Evolutionary conservation across 106 monocot species (phyloP), one percentile per base, ranked within the genome.

Genomic region (Chionographis japonica): DNA sequence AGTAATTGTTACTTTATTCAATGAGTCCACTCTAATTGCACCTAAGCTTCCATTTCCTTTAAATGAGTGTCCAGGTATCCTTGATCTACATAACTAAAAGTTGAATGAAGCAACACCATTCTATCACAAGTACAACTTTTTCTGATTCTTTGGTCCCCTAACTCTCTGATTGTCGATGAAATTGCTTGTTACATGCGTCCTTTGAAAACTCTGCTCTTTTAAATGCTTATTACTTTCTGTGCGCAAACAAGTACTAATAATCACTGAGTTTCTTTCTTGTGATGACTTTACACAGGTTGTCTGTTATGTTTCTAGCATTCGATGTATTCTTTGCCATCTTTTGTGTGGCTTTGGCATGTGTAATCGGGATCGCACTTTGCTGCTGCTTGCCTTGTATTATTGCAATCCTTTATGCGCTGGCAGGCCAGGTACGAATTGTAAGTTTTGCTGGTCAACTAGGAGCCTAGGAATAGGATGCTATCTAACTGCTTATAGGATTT

Each of bases 241-340:
- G 9, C 46, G 9, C 9, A 10, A 5, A 6, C 9, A 46, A 46
- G 0, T 10, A 46, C 46, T 46, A 10, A 46, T 46, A 46, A 46
- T 35, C 60, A 1, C 60, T 8, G 5, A 7, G 20, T 5, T 8
- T 59, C 10, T 59, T 20, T 19, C 51, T 35, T 11, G 2, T 51
- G 12, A 55, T 70, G 37, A 54, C 8, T 56, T 68, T 46, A 3
- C 7, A 17, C 78, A 83, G 82, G 82, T 62, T 83, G 58, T 40
- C 72, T 40, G 67, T 83, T 15, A 69, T 83, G 8, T 83, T 74
- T 65, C 60, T 83, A 37, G 72, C 82, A 19, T 83, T 83, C 43
- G 82, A 83, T 65, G 78, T 83, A 36, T 74, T 83, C 60, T 83
- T 78, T 70, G 78, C 76, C 14, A 68, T 83, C 12, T 78, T 83